A percentile compares a stretch with the other conserved stretches of the same genome.
Conservation (phyloP, 2,329 filamentous ascomycete species). For the Aureobasidium sp. region DNA sequence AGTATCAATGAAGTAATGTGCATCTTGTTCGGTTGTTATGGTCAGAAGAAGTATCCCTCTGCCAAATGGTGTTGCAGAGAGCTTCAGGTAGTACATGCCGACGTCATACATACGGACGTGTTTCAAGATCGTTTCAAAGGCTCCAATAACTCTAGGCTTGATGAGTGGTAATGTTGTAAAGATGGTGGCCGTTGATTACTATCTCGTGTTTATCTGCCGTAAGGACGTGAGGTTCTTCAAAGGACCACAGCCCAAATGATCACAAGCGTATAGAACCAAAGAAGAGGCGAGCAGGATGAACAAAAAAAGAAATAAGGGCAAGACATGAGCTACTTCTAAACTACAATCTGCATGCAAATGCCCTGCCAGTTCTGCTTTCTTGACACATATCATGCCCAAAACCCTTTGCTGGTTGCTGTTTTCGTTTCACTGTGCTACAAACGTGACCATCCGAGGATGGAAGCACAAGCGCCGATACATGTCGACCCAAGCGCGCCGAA, state of each 20-base stretch:
- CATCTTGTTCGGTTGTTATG: not conserved
- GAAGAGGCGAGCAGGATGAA: not conserved
- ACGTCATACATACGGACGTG: not conserved
- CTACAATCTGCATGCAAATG: slow-evolving; percentile 15
- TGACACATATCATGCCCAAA: slow-evolving; percentile 12
- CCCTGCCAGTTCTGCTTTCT: slow-evolving; percentile 11
- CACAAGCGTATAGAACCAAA: not conserved
- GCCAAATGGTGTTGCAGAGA: not conserved
- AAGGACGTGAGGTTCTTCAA: not conserved
- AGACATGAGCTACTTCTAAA: slow-evolving; percentile 14
- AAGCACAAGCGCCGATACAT: slow-evolving; percentile 5
- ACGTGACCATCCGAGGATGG: slow-evolving; percentile 6
- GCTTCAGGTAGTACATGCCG: not conserved
- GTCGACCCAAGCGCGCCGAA: slow-evolving; percentile 8
- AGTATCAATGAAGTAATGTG: not conserved
- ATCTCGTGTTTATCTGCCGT: not conserved
- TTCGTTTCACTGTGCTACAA: slow-evolving; percentile 13
- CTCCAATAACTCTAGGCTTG: not conserved
- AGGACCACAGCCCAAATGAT: not conserved
- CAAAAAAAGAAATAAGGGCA: slow-evolving; percentile 13
- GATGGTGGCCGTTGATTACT: not conserved
- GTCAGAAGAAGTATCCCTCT: not conserved
- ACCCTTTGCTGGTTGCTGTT: slow-evolving; percentile 11
- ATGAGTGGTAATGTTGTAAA: not conserved
- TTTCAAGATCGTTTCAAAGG: not conserved